phyloP scores from a whole-genome alignment of 1,139 yeast genomes.

The Saccharomyces hybrid region DNA sequence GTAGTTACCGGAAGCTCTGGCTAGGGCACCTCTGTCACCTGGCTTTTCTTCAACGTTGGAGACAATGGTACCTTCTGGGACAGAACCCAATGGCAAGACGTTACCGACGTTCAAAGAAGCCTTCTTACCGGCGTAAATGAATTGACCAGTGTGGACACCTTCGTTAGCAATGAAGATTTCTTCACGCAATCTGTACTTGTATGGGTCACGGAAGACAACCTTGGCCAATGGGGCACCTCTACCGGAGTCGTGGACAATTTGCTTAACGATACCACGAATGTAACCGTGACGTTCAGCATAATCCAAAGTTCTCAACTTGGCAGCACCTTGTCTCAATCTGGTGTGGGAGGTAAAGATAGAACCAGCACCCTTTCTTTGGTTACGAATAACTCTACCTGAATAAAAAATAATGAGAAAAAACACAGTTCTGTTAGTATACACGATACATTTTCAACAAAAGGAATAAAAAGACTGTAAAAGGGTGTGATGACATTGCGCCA shows the following conservation, averaged over 20 bases:
- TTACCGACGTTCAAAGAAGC: slow-evolving; percentile 97
- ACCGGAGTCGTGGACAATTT: slow-evolving; percentile 98
- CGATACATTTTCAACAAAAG: neutral
- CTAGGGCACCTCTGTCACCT: slow-evolving; percentile 99
- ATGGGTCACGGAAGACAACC: slow-evolving; percentile 99
- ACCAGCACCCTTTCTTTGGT: slow-evolving; percentile 99
- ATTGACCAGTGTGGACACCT: slow-evolving; percentile 99
- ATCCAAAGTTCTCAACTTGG: slow-evolving; percentile 98
- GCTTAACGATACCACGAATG: slow-evolving; percentile 98
- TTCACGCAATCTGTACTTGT: slow-evolving; percentile 95
- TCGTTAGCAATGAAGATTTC: slow-evolving; percentile 99
- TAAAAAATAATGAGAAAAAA: neutral
- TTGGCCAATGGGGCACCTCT: slow-evolving; percentile 99
- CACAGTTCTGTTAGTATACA: neutral
- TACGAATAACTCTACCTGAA: slow-evolving; percentile 99
- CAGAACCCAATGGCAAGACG: slow-evolving; percentile 91
- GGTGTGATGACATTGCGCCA: neutral
- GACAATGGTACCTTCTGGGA: slow-evolving; percentile 98
- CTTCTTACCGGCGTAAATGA: slow-evolving; percentile 97
- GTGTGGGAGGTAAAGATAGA: slow-evolving; percentile 99
- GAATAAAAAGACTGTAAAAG: no score
- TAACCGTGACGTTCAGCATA: slow-evolving; percentile 99
- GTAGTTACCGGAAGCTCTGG: slow-evolving; percentile 99
- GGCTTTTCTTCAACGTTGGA: slow-evolving; percentile 98
- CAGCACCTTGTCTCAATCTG: slow-evolving; percentile 99